Evolutionary conservation across 202 grass and related monocot species (phyloP), one percentile per base, ranked within the genome.

Genomic region (Alloteropsis angusta): DNA sequence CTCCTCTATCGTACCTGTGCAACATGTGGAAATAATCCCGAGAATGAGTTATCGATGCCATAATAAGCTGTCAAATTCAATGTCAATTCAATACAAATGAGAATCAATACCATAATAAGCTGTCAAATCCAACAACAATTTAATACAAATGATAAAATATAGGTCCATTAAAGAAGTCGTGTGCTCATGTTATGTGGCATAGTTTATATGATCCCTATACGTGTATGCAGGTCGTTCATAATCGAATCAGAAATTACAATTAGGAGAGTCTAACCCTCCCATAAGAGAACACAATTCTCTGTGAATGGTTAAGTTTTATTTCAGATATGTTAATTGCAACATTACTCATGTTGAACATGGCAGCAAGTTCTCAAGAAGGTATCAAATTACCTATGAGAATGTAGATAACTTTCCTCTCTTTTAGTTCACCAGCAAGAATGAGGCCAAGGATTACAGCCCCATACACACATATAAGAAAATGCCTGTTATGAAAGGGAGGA

Each of bases 391-490:
- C 90, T 87, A 90, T 99, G 50, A 99, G 82, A 86, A 93, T 89
- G 76, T 99, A 93, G 49, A 96, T 65, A 61, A 99, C 76, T 73
- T 95, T 93, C 60, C 62, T 85, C 42, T 96, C 86, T 84, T 90
- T 86, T 63, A 99, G 50, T 86, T 99, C 89, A 74, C 96, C 88
- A 74, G 90, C 92, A 86, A 99, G 79, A 88, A 99, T 93, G 11
- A 91, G 85, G 34, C 83, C 87, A 53, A 96, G 84, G 48, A 93
- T 5, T 67, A 78, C 0, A 71, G 84, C 68, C 60, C 96, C 96
- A 17, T 99, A 99, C 32, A 93, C 21, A 82, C 96, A 99, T 65
- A 99, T 8, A 86, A 99, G 74, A 61, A 99, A 91, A 83, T 99
- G 96, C 92, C 96, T 99, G 80, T 83, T 35, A 85, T 23, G 5